Base-by-base conservation (phyloP, 2,329 filamentous ascomycete species). In the Neopestalotiopsis sp. region DNA sequence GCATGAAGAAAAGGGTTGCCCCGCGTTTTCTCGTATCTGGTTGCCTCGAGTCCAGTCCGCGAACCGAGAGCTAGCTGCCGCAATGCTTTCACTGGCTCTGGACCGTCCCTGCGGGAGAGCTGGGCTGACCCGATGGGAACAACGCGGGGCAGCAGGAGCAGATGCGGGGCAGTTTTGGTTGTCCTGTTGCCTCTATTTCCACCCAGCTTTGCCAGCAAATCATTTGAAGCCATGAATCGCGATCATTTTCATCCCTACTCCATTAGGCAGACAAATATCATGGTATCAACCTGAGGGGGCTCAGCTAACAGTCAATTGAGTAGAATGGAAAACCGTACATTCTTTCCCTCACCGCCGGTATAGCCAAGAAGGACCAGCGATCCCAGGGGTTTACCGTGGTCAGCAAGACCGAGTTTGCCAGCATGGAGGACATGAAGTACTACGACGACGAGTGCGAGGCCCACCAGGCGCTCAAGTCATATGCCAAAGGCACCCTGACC, bases 301-400 rank as follows among this genome's bases (percentile, higher is more conserved):
- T 5, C 2, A 17, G n/a, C 59, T 62, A 3, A 62, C 32, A 20
- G 6, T 9, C n/a, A 24, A 64, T 40, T 14, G 1, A n/a, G 32
- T 67, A 94, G 92, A 86, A 92, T 74, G 91, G 90, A 71, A 89
- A 92, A 77, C 89, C 89, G 1, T 94, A 94, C 78, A 92, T 94
- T 72, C 79, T 89, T 59, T 84, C 84, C 68, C 82, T 88, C 72
- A 71, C 82, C 79, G 89, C 87, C 14, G 87, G 87, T 24, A 75
- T 77, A 10, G 82, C 84, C 3, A 76, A 85, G 69, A 78, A 82
- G 20, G 86, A 88, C 69, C 79, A 84, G 2, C 84, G 87, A 30
- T 84, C 80, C 74, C 83, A 87, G 74, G 88, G 87, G 32, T 88
- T 82, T 78, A 89, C 84, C n/a, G 68, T 89, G 65, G 80, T 84